These are phyloP conservation scores for Aspergillus nidulans DNA, from an alignment of 495 filamentous ascomycete species.

Conservation along the genomic window DNA sequence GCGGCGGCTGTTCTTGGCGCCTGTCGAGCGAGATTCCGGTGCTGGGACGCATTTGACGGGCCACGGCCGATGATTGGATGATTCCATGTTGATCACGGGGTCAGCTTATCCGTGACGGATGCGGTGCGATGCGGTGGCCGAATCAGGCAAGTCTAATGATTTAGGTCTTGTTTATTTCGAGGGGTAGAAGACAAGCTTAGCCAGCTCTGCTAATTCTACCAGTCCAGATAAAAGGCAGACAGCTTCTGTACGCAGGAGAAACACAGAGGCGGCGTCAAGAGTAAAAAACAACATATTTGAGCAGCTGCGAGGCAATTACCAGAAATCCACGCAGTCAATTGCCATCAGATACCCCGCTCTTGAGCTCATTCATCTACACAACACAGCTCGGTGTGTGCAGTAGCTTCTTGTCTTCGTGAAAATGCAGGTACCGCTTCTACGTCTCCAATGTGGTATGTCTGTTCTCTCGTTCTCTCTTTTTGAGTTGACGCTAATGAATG, in stretches of 20 bases:
- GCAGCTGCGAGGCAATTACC: not conserved
- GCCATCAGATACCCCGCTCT: not conserved
- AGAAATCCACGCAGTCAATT: conserved; percentile 10
- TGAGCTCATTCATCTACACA: not conserved
- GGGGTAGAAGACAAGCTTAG: conserved; percentile 8
- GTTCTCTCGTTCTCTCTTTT: not conserved
- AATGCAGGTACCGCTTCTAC: conserved; percentile 80
- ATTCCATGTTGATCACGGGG: conserved; percentile 15
- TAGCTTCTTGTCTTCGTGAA: conserved; percentile 24
- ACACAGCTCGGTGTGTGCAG: not conserved
- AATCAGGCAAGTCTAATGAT: conserved; percentile 8
- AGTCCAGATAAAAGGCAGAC: not conserved
- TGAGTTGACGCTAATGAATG: not conserved
- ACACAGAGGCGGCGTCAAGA: not conserved
- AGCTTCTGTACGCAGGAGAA: not conserved
- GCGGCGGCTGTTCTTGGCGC: conserved; percentile 14
- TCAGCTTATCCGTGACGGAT: conserved; percentile 1
- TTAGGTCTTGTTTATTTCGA: not conserved
- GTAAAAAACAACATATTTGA: not conserved
- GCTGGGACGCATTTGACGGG: conserved; percentile 13
- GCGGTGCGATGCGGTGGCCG: conserved; percentile 15
- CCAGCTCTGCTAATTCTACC: too few relatives aligned
- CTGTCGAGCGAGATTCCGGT: not conserved
- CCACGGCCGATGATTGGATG: conserved; percentile 18
- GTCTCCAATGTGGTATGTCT: conserved; percentile 80